phyloP scores from a whole-genome alignment of 2,329 filamentous ascomycete genomes.

The Phaeosphaeriaceae sp. region DNA sequence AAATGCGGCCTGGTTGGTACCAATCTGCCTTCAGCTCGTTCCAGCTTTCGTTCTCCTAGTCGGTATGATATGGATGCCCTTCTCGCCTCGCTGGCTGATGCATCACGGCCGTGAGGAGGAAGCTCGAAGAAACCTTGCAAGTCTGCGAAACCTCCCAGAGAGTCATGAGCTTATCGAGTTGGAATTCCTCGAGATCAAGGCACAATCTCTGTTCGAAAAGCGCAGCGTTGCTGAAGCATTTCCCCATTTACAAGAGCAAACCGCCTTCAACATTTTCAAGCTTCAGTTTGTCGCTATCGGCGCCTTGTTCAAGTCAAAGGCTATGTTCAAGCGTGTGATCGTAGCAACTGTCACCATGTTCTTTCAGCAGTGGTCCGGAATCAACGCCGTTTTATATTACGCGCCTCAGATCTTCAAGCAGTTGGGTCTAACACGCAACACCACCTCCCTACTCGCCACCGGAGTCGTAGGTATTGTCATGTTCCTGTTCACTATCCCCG shows the following conservation, averaged over 20 bases:
- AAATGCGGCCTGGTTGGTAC: slow-evolving; percentile 75
- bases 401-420: slow-evolving; percentile 52
- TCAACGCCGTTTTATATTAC: slow-evolving; percentile 50
- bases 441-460: slow-evolving; percentile 67
- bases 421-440: slow-evolving; percentile 55
- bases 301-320: slow-evolving; percentile 67
- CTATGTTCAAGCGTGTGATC: slow-evolving; percentile 71
- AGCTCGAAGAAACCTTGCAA: slow-evolving; percentile 67
- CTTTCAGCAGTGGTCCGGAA: slow-evolving; percentile 60
- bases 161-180: slow-evolving; percentile 74
- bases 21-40: slow-evolving; percentile 72
- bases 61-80: slow-evolving; percentile 82
- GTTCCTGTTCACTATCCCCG: slow-evolving; percentile 70
- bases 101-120: slow-evolving; percentile 74
- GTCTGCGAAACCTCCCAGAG: slow-evolving; percentile 65
- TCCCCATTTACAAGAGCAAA: slow-evolving; percentile 67
- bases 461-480: slow-evolving; percentile 75
- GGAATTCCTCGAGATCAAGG: slow-evolving; percentile 84
- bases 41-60: slow-evolving; percentile 70
- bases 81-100: slow-evolving; percentile 76
- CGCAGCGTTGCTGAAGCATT: slow-evolving; percentile 68
- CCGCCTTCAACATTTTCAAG: slow-evolving; percentile 62
- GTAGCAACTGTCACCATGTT: slow-evolving; percentile 62
- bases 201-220: slow-evolving; percentile 79
- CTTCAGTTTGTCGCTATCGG: slow-evolving; percentile 70